Evolutionary conservation across 176 grass and related monocot genomes (phyloP).

Genomic region (Cenchrus purpureus): DNA sequence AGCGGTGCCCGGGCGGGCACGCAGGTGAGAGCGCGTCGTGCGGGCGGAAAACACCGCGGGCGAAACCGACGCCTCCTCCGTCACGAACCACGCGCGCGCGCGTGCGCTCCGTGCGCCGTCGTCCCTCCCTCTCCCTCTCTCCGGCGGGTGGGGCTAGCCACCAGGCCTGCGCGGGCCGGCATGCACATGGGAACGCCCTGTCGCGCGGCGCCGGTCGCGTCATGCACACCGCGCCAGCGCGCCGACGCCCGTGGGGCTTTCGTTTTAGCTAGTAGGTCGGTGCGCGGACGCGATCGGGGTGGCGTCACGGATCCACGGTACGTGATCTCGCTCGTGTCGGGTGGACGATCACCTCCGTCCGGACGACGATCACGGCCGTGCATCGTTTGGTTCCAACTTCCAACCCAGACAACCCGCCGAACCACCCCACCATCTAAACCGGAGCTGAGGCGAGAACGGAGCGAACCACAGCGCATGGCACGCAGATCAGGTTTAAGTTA

Average conservation of each 20-base stretch:
- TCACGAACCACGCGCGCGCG: background rate
- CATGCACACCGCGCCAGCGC: too few relatives aligned
- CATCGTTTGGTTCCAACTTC: too few relatives aligned
- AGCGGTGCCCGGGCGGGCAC: background rate
- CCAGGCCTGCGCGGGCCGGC: background rate
- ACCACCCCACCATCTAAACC: too few relatives aligned
- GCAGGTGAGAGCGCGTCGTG: background rate
- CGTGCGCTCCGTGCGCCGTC: background rate
- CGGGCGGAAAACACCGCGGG: background rate
- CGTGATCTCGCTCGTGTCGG: background rate
- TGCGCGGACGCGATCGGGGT: background rate
- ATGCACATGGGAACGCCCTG: background rate
- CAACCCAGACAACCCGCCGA: too few relatives aligned
- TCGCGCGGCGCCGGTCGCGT: background rate
- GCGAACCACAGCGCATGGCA: too few relatives aligned
- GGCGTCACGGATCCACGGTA: background rate
- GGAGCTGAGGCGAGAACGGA: too few relatives aligned
- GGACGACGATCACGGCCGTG: background rate
- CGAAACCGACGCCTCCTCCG: background rate
- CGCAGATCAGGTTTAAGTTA: too few relatives aligned
- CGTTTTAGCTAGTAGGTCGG: background rate
- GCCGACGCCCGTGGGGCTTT: background rate
- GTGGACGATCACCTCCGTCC: background rate
- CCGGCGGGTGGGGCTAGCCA: too few relatives aligned
- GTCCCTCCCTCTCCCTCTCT: too few relatives aligned